These are phyloP conservation scores for Corinectria fuckeliana DNA, from an alignment of 2,329 filamentous ascomycete genomes.

Conservation along the genomic window DNA sequence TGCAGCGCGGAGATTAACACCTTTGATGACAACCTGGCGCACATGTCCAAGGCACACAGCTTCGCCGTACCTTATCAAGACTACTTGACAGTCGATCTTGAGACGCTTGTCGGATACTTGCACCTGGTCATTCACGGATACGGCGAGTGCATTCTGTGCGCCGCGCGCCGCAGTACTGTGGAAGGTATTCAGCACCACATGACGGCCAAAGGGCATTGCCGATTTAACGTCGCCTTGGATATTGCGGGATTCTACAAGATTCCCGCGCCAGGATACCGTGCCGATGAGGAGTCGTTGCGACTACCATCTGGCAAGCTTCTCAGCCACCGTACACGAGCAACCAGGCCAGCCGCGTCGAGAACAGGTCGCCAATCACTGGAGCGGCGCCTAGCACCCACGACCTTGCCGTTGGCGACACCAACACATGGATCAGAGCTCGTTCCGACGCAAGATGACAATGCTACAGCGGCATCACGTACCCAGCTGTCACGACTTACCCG, in stretches of 20 bases:
- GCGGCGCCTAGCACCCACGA: not conserved
- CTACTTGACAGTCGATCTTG: constrained; percentile 52
- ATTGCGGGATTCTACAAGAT: constrained; percentile 50
- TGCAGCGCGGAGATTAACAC: constrained; percentile 42
- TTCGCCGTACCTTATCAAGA: constrained; percentile 50
- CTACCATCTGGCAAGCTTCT: constrained; percentile 31
- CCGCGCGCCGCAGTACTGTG: constrained; percentile 48
- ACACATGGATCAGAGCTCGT: not conserved
- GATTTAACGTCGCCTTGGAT: constrained; percentile 49
- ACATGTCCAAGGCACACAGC: constrained; percentile 58
- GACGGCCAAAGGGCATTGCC: constrained; percentile 56
- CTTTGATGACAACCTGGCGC: constrained; percentile 48
- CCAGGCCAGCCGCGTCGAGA: not conserved
- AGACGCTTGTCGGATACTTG: constrained; percentile 55
- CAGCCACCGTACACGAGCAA: constrained; percentile 18
- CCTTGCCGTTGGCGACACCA: not conserved
- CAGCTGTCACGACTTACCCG: not conserved
- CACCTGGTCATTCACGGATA: constrained; percentile 56
- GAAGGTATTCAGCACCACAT: constrained; percentile 60
- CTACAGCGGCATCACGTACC: not conserved
- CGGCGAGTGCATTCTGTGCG: constrained; percentile 58
- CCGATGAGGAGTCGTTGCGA: constrained; percentile 12
- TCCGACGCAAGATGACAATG: not conserved
- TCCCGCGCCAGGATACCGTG: not conserved
- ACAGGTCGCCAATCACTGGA: not conserved